phyloP scores from a whole-genome alignment of 1,139 yeast genomes.

The Nakaseomyces delphensis region DNA sequence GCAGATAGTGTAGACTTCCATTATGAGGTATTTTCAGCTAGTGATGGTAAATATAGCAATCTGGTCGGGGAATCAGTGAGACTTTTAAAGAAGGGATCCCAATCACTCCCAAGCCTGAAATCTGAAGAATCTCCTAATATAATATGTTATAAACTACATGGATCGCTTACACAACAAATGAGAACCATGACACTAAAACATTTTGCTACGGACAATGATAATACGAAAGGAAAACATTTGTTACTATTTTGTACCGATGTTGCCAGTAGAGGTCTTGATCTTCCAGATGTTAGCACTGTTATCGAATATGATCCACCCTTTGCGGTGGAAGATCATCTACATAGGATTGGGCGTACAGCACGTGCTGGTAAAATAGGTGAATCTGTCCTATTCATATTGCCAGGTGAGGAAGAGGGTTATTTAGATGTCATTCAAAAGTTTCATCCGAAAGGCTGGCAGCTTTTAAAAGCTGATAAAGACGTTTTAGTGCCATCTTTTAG shows the following conservation, averaged over 20 bases:
- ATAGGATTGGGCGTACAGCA: constrained; percentile 67
- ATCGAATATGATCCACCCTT: constrained; percentile 66
- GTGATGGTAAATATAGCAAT: constrained; percentile 20
- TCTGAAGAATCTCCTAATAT: constrained; percentile 33
- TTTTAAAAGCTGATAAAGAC: constrained; percentile 44
- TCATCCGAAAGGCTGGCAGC: constrained; percentile 59
- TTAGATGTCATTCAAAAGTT: constrained; percentile 46
- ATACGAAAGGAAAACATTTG: constrained; percentile 40
- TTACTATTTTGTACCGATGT: constrained; percentile 78
- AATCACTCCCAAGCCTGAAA: constrained; percentile 30
- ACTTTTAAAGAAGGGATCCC: constrained; percentile 24
- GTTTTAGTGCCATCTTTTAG: constrained; percentile 55
- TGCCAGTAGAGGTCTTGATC: constrained; percentile 64
- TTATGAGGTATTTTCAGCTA: constrained; percentile 54
- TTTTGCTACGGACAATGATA: constrained; percentile 40
- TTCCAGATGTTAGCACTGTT: constrained; percentile 57
- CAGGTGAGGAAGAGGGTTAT: constrained; percentile 83
- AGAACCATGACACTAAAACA: constrained; percentile 69
- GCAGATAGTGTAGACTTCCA: constrained; percentile 94
- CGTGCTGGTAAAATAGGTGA: constrained; percentile 61
- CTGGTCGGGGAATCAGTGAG: constrained; percentile 41
- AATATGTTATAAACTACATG: constrained; percentile 73
- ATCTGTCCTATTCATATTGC: constrained; percentile 67
- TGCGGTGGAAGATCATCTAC: constrained; percentile 61
- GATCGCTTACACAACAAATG: constrained; percentile 74